Percentiles rank a stretch among this genome's conserved stretches.
These are phyloP conservation scores for Aspergillus transmontanensis DNA, from an alignment of 2,329 filamentous ascomycete species.

Conservation along the genomic window DNA sequence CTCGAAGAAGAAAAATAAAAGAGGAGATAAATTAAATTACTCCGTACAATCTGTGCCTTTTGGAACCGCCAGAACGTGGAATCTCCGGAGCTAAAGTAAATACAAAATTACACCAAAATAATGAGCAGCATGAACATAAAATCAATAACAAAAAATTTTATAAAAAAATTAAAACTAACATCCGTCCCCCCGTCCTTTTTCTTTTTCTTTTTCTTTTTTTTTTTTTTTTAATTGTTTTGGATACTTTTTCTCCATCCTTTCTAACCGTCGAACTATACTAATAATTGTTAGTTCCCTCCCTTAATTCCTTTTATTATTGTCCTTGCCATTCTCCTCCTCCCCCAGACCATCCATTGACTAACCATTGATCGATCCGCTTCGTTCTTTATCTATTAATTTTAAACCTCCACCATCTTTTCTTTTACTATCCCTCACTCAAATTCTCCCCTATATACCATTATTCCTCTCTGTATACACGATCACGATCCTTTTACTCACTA, in stretches of 20 bases:
- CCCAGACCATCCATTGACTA: conserved; percentile 6
- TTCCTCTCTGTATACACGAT: neutral
- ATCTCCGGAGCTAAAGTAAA: neutral
- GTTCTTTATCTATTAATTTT: conserved; percentile 6
- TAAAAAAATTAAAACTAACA: neutral
- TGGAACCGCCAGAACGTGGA: neutral
- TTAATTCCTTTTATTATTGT: conserved; percentile 7
- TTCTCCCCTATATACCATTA: neutral
- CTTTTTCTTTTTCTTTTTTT: neutral
- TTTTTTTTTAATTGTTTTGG: conserved; percentile 4
- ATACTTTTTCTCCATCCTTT: neutral
- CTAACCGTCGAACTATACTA: conserved; percentile 6
- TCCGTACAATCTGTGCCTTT: neutral
- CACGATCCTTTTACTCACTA: neutral
- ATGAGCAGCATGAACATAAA: neutral
- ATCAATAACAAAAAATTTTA: neutral
- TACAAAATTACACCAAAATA: neutral
- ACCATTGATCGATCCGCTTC: conserved; percentile 9
- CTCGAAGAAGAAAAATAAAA: neutral
- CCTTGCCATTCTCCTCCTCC: conserved; percentile 3
- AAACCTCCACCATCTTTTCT: neutral
- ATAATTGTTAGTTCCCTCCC: conserved; percentile 10
- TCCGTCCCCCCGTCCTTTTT: neutral
- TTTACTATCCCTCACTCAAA: neutral
- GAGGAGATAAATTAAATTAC: neutral